Percentiles rank a stretch among this genome's conserved stretches.
Conservation (phyloP, 345 rosid genomes). For the Ceriops decandra region DNA sequence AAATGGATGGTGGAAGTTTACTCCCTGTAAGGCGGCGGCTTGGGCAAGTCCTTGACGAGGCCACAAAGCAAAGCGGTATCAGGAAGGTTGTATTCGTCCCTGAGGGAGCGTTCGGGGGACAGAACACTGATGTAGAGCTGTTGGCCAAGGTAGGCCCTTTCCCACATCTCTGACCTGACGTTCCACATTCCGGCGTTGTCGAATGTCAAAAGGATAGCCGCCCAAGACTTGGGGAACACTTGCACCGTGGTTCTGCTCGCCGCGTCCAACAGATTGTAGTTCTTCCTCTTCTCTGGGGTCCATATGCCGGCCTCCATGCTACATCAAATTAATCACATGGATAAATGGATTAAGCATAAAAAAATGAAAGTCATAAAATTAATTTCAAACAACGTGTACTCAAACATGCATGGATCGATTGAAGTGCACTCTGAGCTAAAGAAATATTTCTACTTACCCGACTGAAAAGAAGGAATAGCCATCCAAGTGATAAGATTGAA, state of each 20-base stretch:
- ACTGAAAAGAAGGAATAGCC: slow-evolving; percentile 81
- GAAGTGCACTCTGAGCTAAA: not conserved
- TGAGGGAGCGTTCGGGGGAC: slow-evolving; percentile 64
- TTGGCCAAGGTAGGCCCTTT: slow-evolving; percentile 68
- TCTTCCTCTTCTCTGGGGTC: slow-evolving; percentile 69
- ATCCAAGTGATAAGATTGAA: slow-evolving; percentile 61
- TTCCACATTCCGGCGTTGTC: slow-evolving; percentile 98
- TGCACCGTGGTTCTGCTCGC: slow-evolving; percentile 86
- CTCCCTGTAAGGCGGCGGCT: slow-evolving; percentile 58
- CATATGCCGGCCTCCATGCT: slow-evolving; percentile 74
- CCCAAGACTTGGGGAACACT: slow-evolving; percentile 84
- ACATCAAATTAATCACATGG: not conserved
- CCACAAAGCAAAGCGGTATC: slow-evolving; percentile 61
- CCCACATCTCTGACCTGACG: slow-evolving; percentile 65
- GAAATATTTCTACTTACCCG: slow-evolving; percentile 47
- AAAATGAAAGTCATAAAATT: not conserved
- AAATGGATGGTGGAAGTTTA: slow-evolving; percentile 1
- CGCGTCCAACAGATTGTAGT: slow-evolving; percentile 77
- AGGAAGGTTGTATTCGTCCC: slow-evolving; percentile 81
- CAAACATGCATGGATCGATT: not conserved
- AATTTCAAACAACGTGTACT: too few species aligned
- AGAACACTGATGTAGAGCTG: slow-evolving; percentile 62
- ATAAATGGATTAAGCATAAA: not conserved
- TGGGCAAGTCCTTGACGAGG: slow-evolving; percentile 46
- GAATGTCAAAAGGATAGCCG: slow-evolving; percentile 72